Evolutionary conservation across 2,329 filamentous ascomycete species (phyloP).

Genomic region (Hypoxylon rubiginosum): DNA sequence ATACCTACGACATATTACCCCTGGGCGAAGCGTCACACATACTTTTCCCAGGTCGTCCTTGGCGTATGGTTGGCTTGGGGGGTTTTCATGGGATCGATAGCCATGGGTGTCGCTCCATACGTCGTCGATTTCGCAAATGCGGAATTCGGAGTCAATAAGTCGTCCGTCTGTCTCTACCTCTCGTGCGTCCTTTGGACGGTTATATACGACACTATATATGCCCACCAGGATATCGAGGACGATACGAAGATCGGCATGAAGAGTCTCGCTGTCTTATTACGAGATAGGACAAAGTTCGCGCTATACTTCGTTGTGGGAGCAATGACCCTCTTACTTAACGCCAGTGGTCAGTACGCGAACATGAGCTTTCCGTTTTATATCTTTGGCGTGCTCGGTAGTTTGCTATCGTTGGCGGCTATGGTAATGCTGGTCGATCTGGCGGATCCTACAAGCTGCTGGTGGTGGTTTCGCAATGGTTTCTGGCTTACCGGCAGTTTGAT

Average conservation of each 20-base stretch:
- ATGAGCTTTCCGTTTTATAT: slow-evolving; percentile 43
- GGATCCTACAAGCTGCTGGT: slow-evolving; percentile 50
- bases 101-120: slow-evolving; percentile 46
- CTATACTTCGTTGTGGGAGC: slow-evolving; percentile 42
- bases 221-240: slow-evolving; percentile 53
- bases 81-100: slow-evolving; percentile 49
- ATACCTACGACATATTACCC: slow-evolving; percentile 52
- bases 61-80: slow-evolving; percentile 52
- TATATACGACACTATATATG: slow-evolving; percentile 56
- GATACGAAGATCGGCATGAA: slow-evolving; percentile 52
- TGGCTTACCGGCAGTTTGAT: slow-evolving; percentile 44
- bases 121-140: slow-evolving; percentile 25
- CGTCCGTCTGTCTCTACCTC: slow-evolving; percentile 45
- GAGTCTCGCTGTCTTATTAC: slow-evolving; percentile 51
- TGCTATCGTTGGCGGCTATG: slow-evolving; percentile 47
- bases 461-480: slow-evolving; percentile 52
- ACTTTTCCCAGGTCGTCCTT: slow-evolving; percentile 54
- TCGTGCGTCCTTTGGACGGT: slow-evolving; percentile 51
- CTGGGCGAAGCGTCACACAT: slow-evolving; percentile 53
- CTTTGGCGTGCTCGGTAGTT: slow-evolving; percentile 44
- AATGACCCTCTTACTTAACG: slow-evolving; percentile 44
- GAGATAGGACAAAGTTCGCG: slow-evolving; percentile 45
- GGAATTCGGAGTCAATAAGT: slow-evolving; percentile 39
- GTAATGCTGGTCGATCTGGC: slow-evolving; percentile 48
- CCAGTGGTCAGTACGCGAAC: slow-evolving; percentile 36